phyloP scores from a whole-genome alignment of 2,329 filamentous ascomycete genomes.

The Penicillium sp. region DNA sequence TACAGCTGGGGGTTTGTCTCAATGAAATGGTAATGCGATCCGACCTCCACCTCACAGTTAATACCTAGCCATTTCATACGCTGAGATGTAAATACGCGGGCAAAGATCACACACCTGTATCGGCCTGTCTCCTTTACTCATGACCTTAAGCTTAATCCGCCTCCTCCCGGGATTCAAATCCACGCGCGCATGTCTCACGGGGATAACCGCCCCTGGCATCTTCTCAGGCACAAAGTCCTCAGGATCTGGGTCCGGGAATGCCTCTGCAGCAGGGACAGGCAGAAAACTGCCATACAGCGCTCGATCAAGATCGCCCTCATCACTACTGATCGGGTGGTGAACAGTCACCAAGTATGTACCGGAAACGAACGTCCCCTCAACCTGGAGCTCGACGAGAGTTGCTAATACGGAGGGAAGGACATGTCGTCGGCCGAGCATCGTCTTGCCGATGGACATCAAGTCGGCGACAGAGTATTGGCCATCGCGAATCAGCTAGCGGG shows the following conservation, averaged over 20 bases:
- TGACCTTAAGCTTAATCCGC: slow-evolving; percentile 71
- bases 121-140: slow-evolving; percentile 81
- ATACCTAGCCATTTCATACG: too few species aligned
- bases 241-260: slow-evolving; percentile 64
- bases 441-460: slow-evolving; percentile 86
- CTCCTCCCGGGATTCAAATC: slow-evolving; percentile 69
- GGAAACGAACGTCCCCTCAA: slow-evolving; percentile 87
- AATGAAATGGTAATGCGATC: slow-evolving; percentile 93
- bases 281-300: slow-evolving; percentile 90
- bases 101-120: slow-evolving; percentile 65
- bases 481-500: slow-evolving; percentile 77
- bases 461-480: slow-evolving; percentile 86
- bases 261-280: slow-evolving; percentile 65
- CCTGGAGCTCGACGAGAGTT: slow-evolving; percentile 78
- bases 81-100: not conserved
- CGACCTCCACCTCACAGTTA: slow-evolving; percentile 51
- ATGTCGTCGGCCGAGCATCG: slow-evolving; percentile 89
- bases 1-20: slow-evolving; percentile 87
- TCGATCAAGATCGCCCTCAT: slow-evolving; percentile 80
- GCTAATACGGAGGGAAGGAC: slow-evolving; percentile 77
- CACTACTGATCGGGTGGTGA: slow-evolving; percentile 78
- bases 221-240: slow-evolving; percentile 63
- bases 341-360: slow-evolving; percentile 95
- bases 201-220: slow-evolving; percentile 75
- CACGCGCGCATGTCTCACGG: slow-evolving; percentile 64